Evolutionary conservation across 2,329 filamentous ascomycete species (phyloP).

Genomic region (Colletotrichum coccodes): DNA sequence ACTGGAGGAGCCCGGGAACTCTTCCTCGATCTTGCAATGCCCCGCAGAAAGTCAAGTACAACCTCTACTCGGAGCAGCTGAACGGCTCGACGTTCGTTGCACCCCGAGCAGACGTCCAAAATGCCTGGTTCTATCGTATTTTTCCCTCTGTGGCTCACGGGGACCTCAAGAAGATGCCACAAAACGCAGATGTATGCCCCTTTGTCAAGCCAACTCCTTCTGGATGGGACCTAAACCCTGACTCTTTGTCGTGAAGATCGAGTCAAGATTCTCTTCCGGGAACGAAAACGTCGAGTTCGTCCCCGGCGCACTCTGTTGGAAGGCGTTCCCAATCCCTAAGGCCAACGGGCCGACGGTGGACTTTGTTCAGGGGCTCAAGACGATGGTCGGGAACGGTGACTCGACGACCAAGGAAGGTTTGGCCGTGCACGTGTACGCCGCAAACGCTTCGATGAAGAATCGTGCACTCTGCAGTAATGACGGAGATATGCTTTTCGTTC

Average conservation of each 20-base stretch:
- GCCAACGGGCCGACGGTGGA: slow-evolving; percentile 43
- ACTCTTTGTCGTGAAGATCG: slow-evolving; percentile 26
- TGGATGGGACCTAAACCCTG: background rate
- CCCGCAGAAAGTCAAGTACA: slow-evolving; percentile 53
- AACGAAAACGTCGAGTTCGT: slow-evolving; percentile 51
- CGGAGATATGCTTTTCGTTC: slow-evolving; percentile 72
- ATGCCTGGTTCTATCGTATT: slow-evolving; percentile 45
- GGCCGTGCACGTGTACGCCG: slow-evolving; percentile 58
- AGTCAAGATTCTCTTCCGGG: slow-evolving; percentile 49
- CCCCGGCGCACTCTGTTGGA: slow-evolving; percentile 53
- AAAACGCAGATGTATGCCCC: slow-evolving; percentile 27
- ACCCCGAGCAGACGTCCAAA: slow-evolving; percentile 21
- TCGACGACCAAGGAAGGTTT: slow-evolving; percentile 60
- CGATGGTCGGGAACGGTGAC: slow-evolving; percentile 59
- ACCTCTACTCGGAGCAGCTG: slow-evolving; percentile 58
- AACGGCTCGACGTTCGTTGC: slow-evolving; percentile 52
- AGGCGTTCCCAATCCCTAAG: slow-evolving; percentile 42
- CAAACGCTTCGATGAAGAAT: slow-evolving; percentile 56
- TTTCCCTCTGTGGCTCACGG: slow-evolving; percentile 41
- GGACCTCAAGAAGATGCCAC: slow-evolving; percentile 16
- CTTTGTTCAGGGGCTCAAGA: slow-evolving; percentile 59
- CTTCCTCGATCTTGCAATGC: slow-evolving; percentile 43
- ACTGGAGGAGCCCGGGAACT: slow-evolving; percentile 25
- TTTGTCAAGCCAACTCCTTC: slow-evolving; percentile 4
- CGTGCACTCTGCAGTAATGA: slow-evolving; percentile 64